These are phyloP conservation scores for Aspergillus fijiensis DNA, from an alignment of 2,329 filamentous ascomycete genomes.

Conservation along the genomic window DNA sequence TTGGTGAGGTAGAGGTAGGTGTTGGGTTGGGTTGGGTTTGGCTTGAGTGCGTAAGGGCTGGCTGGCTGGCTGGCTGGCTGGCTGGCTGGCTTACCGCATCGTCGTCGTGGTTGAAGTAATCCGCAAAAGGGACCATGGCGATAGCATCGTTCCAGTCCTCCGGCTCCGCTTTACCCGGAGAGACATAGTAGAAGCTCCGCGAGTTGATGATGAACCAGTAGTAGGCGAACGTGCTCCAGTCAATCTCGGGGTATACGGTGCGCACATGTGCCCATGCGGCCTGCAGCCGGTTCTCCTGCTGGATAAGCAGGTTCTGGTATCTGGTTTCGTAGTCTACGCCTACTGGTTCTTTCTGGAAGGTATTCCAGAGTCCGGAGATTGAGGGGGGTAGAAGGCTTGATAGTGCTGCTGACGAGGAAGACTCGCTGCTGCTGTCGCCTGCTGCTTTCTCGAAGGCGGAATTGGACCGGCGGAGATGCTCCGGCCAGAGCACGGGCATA, in stretches of 20 bases:
- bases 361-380: constrained; percentile 39
- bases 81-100: constrained; percentile 27
- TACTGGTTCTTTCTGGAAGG: constrained; percentile 23
- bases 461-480: constrained; percentile 38
- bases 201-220: constrained; percentile 60
- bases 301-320: constrained; percentile 39
- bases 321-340: constrained; percentile 28
- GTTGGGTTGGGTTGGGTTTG: too few relatives aligned
- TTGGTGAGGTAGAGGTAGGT: too few relatives aligned
- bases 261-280: constrained; percentile 51
- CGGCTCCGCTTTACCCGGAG: constrained; percentile 33
- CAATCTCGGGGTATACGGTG: constrained; percentile 39
- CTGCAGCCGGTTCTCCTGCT: constrained; percentile 56
- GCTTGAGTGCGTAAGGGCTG: too few relatives aligned
- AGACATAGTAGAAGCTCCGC: constrained; percentile 59
- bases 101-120: constrained; percentile 44
- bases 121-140: constrained; percentile 42
- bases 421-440: neutral
- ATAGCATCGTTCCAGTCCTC: constrained; percentile 40
- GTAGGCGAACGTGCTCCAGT: constrained; percentile 48
- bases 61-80: too few relatives aligned
- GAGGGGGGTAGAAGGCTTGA: constrained; percentile 32
- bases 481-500: constrained; percentile 59
- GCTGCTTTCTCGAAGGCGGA: constrained; percentile 30
- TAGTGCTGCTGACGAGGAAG: neutral